Conservation (phyloP, 1,139 yeast genomes). For the Saccharomyces hybrid region DNA sequence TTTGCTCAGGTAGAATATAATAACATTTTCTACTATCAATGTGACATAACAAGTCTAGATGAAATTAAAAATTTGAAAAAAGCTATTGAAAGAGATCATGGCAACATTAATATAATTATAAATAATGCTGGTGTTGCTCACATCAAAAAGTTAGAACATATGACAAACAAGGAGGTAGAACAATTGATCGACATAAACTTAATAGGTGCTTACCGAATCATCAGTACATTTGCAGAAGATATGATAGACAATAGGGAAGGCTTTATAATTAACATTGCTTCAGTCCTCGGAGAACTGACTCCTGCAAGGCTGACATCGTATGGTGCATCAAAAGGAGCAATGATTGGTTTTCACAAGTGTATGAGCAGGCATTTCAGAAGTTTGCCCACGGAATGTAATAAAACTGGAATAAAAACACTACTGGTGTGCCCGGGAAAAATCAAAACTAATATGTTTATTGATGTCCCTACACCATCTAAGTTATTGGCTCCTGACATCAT, state of each 20-base stretch:
- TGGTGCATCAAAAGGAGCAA: conserved; percentile 85
- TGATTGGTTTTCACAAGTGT: conserved; percentile 77
- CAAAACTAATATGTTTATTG: conserved; percentile 60
- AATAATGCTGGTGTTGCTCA: conserved; percentile 77
- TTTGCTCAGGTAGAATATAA: conserved; percentile 23
- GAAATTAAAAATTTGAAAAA: conserved; percentile 36
- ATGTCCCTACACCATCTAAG: conserved; percentile 63
- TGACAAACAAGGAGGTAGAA: conserved; percentile 52
- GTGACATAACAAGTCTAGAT: conserved; percentile 56
- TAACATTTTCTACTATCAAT: conserved; percentile 47
- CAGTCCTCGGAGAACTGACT: conserved; percentile 74
- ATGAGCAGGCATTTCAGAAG: conserved; percentile 57
- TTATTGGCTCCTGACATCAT: conserved; percentile 76
- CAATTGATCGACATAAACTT: conserved; percentile 57
- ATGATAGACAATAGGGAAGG: conserved; percentile 63
- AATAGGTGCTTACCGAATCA: conserved; percentile 59
- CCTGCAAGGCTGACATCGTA: conserved; percentile 76
- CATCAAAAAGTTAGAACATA: conserved; percentile 49
- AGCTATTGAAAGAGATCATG: conserved; percentile 39
- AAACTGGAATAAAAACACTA: conserved; percentile 47
- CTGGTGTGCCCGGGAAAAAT: conserved; percentile 85
- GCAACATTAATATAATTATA: conserved; percentile 56
- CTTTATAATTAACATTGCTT: conserved; percentile 70
- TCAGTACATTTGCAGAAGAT: conserved; percentile 61
- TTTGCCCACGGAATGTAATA: conserved; percentile 34